Evolutionary conservation across 78 protist species (phyloP), one percentile per base, ranked within the genome.

Genomic region (Emiliania huxleyi): DNA sequence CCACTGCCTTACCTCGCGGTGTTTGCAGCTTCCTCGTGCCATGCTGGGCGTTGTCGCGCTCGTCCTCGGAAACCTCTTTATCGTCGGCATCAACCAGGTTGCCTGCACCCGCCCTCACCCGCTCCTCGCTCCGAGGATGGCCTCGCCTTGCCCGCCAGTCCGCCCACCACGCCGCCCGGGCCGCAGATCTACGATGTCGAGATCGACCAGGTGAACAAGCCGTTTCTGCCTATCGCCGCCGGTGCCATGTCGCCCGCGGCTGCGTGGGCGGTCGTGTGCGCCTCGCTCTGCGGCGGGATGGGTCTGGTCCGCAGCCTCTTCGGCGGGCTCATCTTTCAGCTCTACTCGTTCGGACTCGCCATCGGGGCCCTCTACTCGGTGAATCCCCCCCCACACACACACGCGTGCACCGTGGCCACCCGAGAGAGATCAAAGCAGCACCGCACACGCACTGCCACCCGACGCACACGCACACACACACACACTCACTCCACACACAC

Each of bases 221-320:
- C 95, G 44, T 93, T 87, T 79, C 95, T 93, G 11, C 95, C 95
- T 37, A 88, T 93, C 45, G 90, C 95, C 23, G 92, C 95, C 1
- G 95, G 91, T 8, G n/a, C 0, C n/a, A 89, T 89, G 46, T 35
- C 77, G 18, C 73, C 73, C 77, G 33, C 18, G 23, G 18, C 21
- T 33, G 91, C 91, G 3, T 89, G 91, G 91, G 71, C 37, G n/a
- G 8, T 89, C 38, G 91, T 89, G 46, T 11, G 8, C 23, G 71
- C 52, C 73, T 62, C 56, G 5, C n/a, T 2, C 23, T 11, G 0
- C 37, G 75, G 44, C 56, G 91, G 91, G 21, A 45, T 89, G 26
- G 45, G 42, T 12, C 0, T 52, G 18, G 73, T 52, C 42, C 2
- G 26, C 40, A 40, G 5, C 22, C 15, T 2, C 35, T 89, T 89